These are phyloP conservation scores for Phytopythium aichiense DNA, from an alignment of 352 stramenopile species.

Conservation along the genomic window DNA sequence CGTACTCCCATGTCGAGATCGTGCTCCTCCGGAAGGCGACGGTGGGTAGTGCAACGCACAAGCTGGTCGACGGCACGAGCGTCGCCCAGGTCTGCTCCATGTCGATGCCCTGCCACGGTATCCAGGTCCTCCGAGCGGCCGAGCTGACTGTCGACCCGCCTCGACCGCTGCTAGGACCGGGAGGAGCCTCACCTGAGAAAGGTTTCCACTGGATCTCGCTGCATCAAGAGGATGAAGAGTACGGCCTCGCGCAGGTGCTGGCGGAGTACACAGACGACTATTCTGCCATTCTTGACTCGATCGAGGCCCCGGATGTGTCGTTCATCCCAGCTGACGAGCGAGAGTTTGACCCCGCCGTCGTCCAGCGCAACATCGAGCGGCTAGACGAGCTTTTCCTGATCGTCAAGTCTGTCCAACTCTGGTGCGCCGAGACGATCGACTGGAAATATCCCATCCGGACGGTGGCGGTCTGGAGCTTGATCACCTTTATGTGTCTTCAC, in stretches of 20 bases:
- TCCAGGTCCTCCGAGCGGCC: constrained; percentile 19
- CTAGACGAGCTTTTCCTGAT: constrained; percentile 21
- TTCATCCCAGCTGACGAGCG: constrained; percentile 23
- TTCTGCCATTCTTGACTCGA: constrained; percentile 10
- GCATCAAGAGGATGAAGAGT: constrained; percentile 23
- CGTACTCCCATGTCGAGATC: constrained; percentile 20
- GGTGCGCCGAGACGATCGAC: constrained; percentile 22
- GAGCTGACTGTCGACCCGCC: constrained; percentile 20
- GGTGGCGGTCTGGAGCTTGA: constrained; percentile 14
- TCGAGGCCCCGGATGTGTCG: constrained; percentile 17
- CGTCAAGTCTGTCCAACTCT: constrained; percentile 12
- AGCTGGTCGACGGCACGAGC: constrained; percentile 8
- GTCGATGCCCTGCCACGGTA: constrained; percentile 20
- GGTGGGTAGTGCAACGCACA: constrained; percentile 9
- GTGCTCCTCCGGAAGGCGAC: constrained; percentile 17
- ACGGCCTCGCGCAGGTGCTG: constrained; percentile 20
- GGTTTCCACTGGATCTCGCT: constrained; percentile 23
- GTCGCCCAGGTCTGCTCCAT: constrained; percentile 8
- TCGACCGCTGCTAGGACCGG: constrained; percentile 15
- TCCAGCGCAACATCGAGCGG: constrained; percentile 35
- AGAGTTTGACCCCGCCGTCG: constrained; percentile 24
- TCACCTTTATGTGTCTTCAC: constrained; percentile 15
- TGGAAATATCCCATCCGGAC: constrained; percentile 24
- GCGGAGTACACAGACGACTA: constrained; percentile 24
- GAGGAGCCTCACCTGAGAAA: constrained; percentile 8